Conservation (phyloP, 495 filamentous ascomycete species). For the Corynascus novoguineensis region DNA sequence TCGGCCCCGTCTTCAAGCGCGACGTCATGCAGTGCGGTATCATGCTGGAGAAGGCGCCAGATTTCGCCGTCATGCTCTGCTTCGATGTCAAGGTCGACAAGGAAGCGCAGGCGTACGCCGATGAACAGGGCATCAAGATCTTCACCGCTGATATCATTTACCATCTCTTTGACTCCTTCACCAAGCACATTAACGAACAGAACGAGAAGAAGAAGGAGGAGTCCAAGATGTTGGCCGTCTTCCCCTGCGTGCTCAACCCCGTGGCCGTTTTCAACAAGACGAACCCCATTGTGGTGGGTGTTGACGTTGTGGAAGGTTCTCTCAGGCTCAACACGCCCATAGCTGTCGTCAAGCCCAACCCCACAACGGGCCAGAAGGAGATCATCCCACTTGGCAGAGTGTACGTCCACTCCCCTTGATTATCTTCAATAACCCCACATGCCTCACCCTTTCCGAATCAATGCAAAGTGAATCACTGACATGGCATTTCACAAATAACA, state of each 20-base stretch:
- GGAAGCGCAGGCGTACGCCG: conserved; percentile 84
- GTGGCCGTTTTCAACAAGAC: conserved; percentile 99
- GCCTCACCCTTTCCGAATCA: background rate
- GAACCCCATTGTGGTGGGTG: conserved; percentile 88
- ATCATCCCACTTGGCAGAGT: conserved; percentile 84
- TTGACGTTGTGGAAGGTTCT: conserved; percentile 88
- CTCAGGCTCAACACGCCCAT: conserved; percentile 83
- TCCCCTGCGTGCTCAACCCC: conserved; percentile 83
- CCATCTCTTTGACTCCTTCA: conserved; percentile 95
- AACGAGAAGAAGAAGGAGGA: conserved; percentile 92
- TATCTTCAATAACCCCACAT: background rate
- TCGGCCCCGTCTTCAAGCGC: conserved; percentile 96
- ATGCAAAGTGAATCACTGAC: conserved; percentile 6
- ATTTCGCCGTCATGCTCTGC: conserved; percentile 97
- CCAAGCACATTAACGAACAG: conserved; percentile 81
- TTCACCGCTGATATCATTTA: conserved; percentile 99
- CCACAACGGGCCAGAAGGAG: conserved; percentile 73
- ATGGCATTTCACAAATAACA: conserved; percentile 27
- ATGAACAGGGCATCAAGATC: conserved; percentile 94
- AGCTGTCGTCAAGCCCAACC: conserved; percentile 73
- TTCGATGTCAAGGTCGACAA: conserved; percentile 99
- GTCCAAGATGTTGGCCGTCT: conserved; percentile 88
- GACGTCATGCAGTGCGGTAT: conserved; percentile 94
- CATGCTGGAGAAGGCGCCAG: conserved; percentile 94
- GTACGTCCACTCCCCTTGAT: conserved; percentile 50